Percentiles rank a stretch among this genome's conserved stretches.
Conservation (phyloP, 768 basidiomycete species). For the Termitomyces sp. region DNA sequence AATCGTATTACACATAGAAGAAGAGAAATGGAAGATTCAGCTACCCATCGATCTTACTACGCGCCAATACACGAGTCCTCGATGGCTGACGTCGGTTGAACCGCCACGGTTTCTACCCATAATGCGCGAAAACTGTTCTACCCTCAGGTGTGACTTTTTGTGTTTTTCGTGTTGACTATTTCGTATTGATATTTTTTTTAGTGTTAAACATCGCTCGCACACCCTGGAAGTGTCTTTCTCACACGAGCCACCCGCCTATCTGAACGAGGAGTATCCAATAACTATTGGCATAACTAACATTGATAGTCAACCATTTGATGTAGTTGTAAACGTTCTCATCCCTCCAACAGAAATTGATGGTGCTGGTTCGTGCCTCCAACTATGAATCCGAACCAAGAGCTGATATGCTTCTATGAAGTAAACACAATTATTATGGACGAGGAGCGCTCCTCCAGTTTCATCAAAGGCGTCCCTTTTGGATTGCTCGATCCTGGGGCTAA, state of each 20-base stretch:
- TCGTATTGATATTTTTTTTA: slow-evolving; percentile 18
- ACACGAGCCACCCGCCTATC: slow-evolving; percentile 64
- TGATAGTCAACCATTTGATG: slow-evolving; percentile 64
- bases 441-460: slow-evolving; percentile 60
- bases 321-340: slow-evolving; percentile 68
- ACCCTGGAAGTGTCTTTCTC: slow-evolving; percentile 45
- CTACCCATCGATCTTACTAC: slow-evolving; percentile 44
- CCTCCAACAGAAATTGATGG: slow-evolving; percentile 77
- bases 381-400: not conserved
- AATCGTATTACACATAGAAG: slow-evolving; percentile 45
- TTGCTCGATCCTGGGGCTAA: slow-evolving; percentile 51
- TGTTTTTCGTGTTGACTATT: not conserved
- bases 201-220: slow-evolving; percentile 62
- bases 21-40: slow-evolving; percentile 64
- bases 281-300: slow-evolving; percentile 61
- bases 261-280: slow-evolving; percentile 80
- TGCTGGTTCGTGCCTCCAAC: slow-evolving; percentile 42
- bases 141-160: slow-evolving; percentile 36
- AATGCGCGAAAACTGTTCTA: slow-evolving; percentile 37
- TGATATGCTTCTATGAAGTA: slow-evolving; percentile 25
- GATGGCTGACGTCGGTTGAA: slow-evolving; percentile 55
- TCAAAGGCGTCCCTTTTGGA: slow-evolving; percentile 72
- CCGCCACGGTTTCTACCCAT: slow-evolving; percentile 51
- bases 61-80: slow-evolving; percentile 27
- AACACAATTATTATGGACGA: slow-evolving; percentile 58